Evolutionary conservation across 2,329 filamentous ascomycete species (phyloP).

Genomic region (Neonectria ditissima): DNA sequence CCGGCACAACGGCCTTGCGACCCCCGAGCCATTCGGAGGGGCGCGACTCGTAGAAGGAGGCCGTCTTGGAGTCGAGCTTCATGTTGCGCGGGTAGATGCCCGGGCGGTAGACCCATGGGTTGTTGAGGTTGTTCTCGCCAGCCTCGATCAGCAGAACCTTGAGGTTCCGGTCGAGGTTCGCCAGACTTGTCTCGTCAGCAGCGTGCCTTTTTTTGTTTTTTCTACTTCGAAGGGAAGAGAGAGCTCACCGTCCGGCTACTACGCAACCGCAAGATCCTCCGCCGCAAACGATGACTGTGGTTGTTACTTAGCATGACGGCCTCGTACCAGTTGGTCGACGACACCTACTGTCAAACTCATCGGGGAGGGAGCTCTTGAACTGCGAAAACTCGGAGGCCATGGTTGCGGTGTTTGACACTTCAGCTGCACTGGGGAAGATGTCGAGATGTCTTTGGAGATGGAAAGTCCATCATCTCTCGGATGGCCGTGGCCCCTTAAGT

Average conservation of each 20-base stretch:
- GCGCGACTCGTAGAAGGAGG: slow-evolving; percentile 83
- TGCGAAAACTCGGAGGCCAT: slow-evolving; percentile 38
- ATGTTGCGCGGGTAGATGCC: slow-evolving; percentile 84
- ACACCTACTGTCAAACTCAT: slow-evolving; percentile 74
- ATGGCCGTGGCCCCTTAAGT: slow-evolving; percentile 1
- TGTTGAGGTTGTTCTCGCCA: slow-evolving; percentile 80
- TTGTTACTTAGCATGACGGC: not conserved
- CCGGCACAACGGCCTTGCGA: slow-evolving; percentile 79
- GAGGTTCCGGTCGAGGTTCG: slow-evolving; percentile 81
- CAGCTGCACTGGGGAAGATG: not conserved
- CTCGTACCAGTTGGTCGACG: not conserved
- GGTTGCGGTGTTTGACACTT: slow-evolving; percentile 11
- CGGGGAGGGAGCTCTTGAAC: slow-evolving; percentile 62
- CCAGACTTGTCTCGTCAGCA: slow-evolving; percentile 62
- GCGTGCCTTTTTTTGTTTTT: too few relatives aligned
- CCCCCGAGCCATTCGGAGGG: slow-evolving; percentile 79
- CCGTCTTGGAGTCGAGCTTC: slow-evolving; percentile 79
- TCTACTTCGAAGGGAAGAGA: slow-evolving; percentile 48
- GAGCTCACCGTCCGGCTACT: slow-evolving; percentile 65
- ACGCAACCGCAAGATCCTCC: slow-evolving; percentile 76
- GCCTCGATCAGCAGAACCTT: slow-evolving; percentile 76
- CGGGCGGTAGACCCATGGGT: slow-evolving; percentile 81
- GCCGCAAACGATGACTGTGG: slow-evolving; percentile 10
- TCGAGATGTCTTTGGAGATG: slow-evolving; percentile 7
- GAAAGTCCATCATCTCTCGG: not conserved